These are phyloP conservation scores for Sanghuangporus sanghuang DNA, from an alignment of 1,284 basidiomycete species.

Conservation along the genomic window DNA sequence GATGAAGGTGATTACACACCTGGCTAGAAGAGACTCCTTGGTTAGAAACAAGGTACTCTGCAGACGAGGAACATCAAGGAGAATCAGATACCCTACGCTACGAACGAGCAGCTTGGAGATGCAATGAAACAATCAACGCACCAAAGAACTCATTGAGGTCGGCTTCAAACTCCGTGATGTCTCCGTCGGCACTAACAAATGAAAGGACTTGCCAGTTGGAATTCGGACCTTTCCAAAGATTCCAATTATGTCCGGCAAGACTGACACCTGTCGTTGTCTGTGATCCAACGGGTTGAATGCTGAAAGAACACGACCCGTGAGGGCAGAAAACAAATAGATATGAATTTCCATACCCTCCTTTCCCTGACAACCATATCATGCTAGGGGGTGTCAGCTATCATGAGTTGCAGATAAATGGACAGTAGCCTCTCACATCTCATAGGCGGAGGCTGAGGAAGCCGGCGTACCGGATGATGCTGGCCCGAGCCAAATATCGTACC, in stretches of 20 bases:
- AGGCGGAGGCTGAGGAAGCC: conserved; percentile 44
- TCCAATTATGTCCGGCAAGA: conserved; percentile 49
- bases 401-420: not conserved
- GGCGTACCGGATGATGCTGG: conserved; percentile 37
- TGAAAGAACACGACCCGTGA: conserved; percentile 18
- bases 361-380: conserved; percentile 59
- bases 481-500: conserved; percentile 56
- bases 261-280: conserved; percentile 37
- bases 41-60: conserved; percentile 36
- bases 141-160: conserved; percentile 55
- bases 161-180: conserved; percentile 48
- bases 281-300: conserved; percentile 52
- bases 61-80: not conserved
- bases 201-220: conserved; percentile 52
- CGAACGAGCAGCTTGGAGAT: not conserved
- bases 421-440: conserved; percentile 41
- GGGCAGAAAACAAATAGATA: not conserved
- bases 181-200: conserved; percentile 43
- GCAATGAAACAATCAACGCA: conserved; percentile 24
- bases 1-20: conserved; percentile 23
- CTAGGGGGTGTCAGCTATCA: conserved; percentile 24
- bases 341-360: conserved; percentile 40
- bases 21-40: conserved; percentile 38
- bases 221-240: conserved; percentile 52
- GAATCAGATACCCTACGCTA: not conserved